Base-by-base conservation (phyloP, 2,329 filamentous ascomycete genomes). In the Kalmusia sp. region DNA sequence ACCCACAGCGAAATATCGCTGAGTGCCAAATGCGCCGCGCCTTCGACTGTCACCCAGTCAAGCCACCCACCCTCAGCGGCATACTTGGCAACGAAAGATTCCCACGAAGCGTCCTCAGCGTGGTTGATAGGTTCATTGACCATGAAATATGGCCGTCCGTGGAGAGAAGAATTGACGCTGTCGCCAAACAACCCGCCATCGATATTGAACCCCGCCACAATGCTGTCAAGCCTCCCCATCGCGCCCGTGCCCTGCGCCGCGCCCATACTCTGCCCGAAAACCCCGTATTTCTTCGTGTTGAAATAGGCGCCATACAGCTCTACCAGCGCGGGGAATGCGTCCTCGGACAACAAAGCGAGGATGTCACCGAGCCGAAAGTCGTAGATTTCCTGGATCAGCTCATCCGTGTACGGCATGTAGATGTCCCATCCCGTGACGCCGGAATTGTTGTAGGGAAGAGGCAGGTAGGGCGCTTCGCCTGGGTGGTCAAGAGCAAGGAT, bases 1-100 rank as follows among this genome's bases (percentile, higher is more conserved):
- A 67, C 58, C 62, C 65, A 64, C 11, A 58, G 37, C 17, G 53
- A 50, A 12, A 70, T 15, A 52, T 70, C 67, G 11, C 57, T 52
- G 31, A 60, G 67, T 22, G 67, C 60, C 14, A 60, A 54, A 46
- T 70, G 67, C 14, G 21, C 28, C 0, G 54, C 50, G 1, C 64
- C 61, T 0, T 43, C 55, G 14, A 68, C 49, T 15, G 57, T 62
- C 15, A 65, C 27, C 57, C 58, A 64, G 15, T 60, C 49, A 35
- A 54, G 59, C 65, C 64, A 68, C 7, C 63, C 64, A 11, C 56
- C 52, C 38, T 41, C 38, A 9, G 27, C 24, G 6, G n/a, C 25
- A 19, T 43, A 43, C 6, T 27, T 31, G 9, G 19, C 25, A 2
- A 24, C 14, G 19, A 70, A 70, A 0, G 39, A 34, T 8, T 53